Conservation (phyloP, 164 flowering plant genomes). For the Protea cynaroides region DNA sequence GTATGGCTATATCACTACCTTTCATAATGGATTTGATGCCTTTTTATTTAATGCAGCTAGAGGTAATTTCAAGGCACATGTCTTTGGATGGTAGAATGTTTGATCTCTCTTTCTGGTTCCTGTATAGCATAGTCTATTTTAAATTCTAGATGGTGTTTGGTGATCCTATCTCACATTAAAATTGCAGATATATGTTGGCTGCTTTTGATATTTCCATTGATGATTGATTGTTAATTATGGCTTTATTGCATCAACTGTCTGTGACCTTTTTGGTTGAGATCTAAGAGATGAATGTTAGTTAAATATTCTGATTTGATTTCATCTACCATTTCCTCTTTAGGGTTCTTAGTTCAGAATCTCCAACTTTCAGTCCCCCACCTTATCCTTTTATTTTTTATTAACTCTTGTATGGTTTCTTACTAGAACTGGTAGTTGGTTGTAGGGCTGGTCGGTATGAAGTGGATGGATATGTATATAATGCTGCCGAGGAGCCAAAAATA, state of each 20-base stretch:
- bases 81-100: too few relatives aligned
- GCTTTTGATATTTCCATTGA: neutral
- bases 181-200: neutral
- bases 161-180: too few relatives aligned
- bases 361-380: neutral
- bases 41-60: neutral
- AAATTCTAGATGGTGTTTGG: too few relatives aligned
- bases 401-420: neutral
- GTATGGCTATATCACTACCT: constrained; percentile 20
- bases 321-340: neutral
- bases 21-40: neutral
- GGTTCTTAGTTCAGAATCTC: too few relatives aligned
- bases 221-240: neutral
- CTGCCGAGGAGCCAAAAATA: constrained; percentile 73
- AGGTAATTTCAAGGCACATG: too few relatives aligned
- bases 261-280: neutral
- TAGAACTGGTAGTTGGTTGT: constrained; percentile 14
- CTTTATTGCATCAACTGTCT: neutral
- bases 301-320: neutral
- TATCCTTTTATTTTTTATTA: neutral
- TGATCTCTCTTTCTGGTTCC: too few relatives aligned
- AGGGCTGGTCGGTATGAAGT: constrained; percentile 88
- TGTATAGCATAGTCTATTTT: too few relatives aligned
- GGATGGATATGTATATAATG: constrained; percentile 83
- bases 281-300: neutral